Base-by-base conservation (phyloP, 768 basidiomycete genomes). In the Sarcodon aspratus region DNA sequence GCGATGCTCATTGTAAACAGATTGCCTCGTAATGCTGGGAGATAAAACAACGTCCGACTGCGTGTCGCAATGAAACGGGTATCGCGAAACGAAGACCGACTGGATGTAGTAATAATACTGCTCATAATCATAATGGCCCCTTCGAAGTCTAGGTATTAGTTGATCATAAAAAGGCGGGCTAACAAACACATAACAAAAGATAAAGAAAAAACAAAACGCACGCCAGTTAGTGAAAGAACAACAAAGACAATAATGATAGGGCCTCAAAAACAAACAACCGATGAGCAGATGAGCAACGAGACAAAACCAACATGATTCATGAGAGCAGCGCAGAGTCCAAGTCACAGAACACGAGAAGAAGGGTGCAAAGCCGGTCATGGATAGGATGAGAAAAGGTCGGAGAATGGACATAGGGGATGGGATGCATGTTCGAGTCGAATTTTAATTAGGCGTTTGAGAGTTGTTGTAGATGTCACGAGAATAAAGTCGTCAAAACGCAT, bases 291-390 rank as follows among this genome's bases (percentile, higher is more conserved):
- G 56, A 69, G 67, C 67, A 71, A 73, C 71, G 72, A 72, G 75
- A 76, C 72, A 68, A 69, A 70, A 69, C 67, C 66, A 68, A 64
- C 54, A 55, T 57, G 63, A 27, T 56, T 61, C 70, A 64, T 70
- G 74, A 78, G 76, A 80, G 79, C 76, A 80, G 79, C 76, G 75
- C 76, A 61, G 54, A 66, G 66, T 73, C 65, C 68, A 63, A 59
- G 55, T 27, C 36, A 55, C 45, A 50, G 46, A 45, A 37, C 21
- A 48, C 46, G 45, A 38, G 59, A 61, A 50, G 60, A 57, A 32
- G 59, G 52, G 52, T 51, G 52, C 46, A 57, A 56, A 57, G 12
- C 57, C 54, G 54, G 54, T 55, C 49, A 56, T 35, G 54, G 53
- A 46, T 48, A 51, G 48, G 54, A 47, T 48, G 47, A 42, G 47